These are phyloP conservation scores for Sugiyamaella novakii DNA, from an alignment of 1,139 yeast species.

Conservation along the genomic window DNA sequence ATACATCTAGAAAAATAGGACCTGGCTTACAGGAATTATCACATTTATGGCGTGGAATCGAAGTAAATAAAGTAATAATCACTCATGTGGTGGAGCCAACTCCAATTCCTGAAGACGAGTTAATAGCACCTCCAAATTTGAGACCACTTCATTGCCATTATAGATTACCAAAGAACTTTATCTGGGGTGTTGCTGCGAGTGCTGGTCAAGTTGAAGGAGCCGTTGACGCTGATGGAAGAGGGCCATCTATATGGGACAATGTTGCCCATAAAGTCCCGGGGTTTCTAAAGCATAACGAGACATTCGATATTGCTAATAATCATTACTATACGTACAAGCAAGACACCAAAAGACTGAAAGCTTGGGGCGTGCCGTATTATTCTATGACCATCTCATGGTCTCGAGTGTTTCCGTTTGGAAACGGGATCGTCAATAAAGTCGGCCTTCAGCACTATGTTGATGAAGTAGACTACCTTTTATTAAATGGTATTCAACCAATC, in stretches of 20 bases:
- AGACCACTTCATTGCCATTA: constrained; percentile 18
- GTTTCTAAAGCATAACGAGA: constrained; percentile 27
- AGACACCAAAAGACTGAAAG: constrained; percentile 43
- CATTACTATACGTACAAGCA: constrained; percentile 45
- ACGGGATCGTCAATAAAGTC: constrained; percentile 41
- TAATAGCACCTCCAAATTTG: constrained; percentile 28
- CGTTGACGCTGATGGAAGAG: constrained; percentile 42
- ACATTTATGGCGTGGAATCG: constrained; percentile 23
- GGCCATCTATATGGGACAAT: constrained; percentile 43
- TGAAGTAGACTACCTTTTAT: constrained; percentile 40
- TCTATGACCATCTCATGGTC: constrained; percentile 46
- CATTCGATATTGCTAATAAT: constrained; percentile 41
- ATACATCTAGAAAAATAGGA: background rate
- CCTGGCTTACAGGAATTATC: background rate
- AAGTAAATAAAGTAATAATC: constrained; percentile 20
- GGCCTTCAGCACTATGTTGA: constrained; percentile 46
- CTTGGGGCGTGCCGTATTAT: constrained; percentile 43
- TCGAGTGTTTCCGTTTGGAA: constrained; percentile 42
- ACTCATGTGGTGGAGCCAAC: constrained; percentile 25
- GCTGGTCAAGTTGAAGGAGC: constrained; percentile 46
- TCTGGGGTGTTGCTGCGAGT: constrained; percentile 36
- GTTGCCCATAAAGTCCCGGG: constrained; percentile 30
- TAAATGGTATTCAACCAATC: constrained; percentile 42
- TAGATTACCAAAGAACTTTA: constrained; percentile 28
- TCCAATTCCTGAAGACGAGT: constrained; percentile 22